Evolutionary conservation across 1,139 yeast species (phyloP), one percentile per base, ranked within the genome.

Genomic region (Geotrichum candidum): DNA sequence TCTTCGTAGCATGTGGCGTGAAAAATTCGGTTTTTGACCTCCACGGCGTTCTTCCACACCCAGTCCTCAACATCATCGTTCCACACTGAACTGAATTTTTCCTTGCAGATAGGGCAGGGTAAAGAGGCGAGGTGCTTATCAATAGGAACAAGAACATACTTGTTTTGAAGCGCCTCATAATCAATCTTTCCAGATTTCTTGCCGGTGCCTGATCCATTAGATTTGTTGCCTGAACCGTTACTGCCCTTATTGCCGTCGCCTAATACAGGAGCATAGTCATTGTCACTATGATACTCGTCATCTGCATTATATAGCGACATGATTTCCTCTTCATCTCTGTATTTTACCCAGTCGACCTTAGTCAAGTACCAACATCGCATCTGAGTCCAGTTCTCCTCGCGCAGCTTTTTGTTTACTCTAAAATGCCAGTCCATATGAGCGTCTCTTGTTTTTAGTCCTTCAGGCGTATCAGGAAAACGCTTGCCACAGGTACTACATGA

Each of bases 381-480:
- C 73, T 90, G 90, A 10, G 78, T 75, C 59, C 76, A 67, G 59
- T 70, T 68, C 64, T 75, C 78, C 52, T 82, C 87, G 56, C 88
- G 83, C 58, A 88, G 78, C 69, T 89, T 87, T 70, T 88, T 89
- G 73, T 90, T 92, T 61, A 90, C 88, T 70, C 98, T 83, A 78
- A 91, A 91, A 77, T 94, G 99, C 98, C 98, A 94, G 75, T 94
- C 99, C 68, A 90, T 77, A 74, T 94, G 99, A 9, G 80, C 79
- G 54, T 79, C 75, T 64, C 87, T 80, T 63, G 82, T 80, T 27
- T 74, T 76, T 22, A 80, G 78, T 1, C 95, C 96, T 59, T 80
- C 82, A 1, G 76, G 78, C 54, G 86, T 83, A 59, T 82, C 82
- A 7, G 84, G 80, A 72, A 92, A 95, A 65, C 99, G 78, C 71